These are phyloP conservation scores for Drosera capensis DNA, from an alignment of 148 eudicot species.

Conservation along the genomic window DNA sequence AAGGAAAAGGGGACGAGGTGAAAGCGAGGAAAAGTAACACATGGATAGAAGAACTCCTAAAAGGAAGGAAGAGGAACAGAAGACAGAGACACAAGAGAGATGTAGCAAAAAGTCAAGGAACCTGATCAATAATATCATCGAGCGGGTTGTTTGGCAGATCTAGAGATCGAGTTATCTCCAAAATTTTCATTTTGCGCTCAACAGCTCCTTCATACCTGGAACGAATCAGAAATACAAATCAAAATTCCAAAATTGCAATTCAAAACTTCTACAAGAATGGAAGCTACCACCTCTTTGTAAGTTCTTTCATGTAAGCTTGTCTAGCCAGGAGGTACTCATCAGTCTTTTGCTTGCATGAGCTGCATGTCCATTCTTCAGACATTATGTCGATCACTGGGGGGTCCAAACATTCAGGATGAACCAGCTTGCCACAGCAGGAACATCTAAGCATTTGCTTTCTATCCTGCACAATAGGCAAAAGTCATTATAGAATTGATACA, in stretches of 20 bases:
- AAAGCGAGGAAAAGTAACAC: background rate
- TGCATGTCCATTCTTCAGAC: conserved; percentile 74
- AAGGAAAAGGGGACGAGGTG: background rate
- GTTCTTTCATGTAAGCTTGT: conserved; percentile 55
- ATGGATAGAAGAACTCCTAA: background rate
- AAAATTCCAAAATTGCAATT: no score
- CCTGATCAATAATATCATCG: conserved; percentile 98
- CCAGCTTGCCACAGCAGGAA: conserved; percentile 65
- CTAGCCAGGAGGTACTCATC: conserved; percentile 70
- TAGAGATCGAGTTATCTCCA: conserved; percentile 57
- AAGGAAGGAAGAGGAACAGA: background rate
- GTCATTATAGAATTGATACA: background rate
- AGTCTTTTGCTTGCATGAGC: conserved; percentile 75
- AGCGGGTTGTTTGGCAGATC: conserved; percentile 95
- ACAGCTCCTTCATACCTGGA: conserved; percentile 70
- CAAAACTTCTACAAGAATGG: no score
- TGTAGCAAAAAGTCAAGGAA: conserved; percentile 8
- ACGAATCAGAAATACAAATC: conserved; percentile 1
- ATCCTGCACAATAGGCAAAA: conserved; percentile 38
- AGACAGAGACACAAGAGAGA: background rate
- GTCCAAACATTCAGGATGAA: conserved; percentile 75
- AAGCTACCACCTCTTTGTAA: conserved; percentile 50
- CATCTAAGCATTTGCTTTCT: conserved; percentile 85
- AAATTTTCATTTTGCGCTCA: conserved; percentile 55
- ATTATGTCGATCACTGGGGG: conserved; percentile 48